phyloP scores from a whole-genome alignment of 2,329 filamentous ascomycete genomes.

The Knoxdaviesia proteae region DNA sequence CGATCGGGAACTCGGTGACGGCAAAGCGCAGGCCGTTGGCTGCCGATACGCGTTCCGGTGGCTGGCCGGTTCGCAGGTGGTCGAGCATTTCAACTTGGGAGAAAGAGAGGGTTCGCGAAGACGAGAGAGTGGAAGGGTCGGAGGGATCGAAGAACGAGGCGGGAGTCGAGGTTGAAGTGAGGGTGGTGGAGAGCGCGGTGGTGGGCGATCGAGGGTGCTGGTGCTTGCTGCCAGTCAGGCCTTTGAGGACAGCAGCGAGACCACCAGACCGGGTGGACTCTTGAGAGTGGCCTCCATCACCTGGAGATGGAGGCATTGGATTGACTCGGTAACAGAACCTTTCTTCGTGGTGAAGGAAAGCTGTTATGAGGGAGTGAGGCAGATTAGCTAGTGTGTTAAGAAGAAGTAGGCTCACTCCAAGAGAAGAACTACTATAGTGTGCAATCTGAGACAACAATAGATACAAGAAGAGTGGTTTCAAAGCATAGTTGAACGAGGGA shows the following conservation, averaged over 20 bases:
- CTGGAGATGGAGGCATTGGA: constrained; percentile 39
- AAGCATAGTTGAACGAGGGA: too few species aligned
- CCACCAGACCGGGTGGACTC: constrained; percentile 34
- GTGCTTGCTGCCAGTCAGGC: constrained; percentile 30
- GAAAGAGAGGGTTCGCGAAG: neutral
- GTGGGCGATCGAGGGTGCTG: constrained; percentile 26
- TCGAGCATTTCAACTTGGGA: constrained; percentile 19
- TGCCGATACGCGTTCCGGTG: constrained; percentile 33
- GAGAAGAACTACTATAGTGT: too few species aligned
- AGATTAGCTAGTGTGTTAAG: too few species aligned
- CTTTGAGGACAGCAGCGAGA: constrained; percentile 43
- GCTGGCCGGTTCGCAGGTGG: constrained; percentile 28
- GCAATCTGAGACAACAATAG: too few species aligned
- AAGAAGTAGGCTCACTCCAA: too few species aligned
- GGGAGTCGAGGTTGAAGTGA: constrained; percentile 1
- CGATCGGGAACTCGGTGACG: constrained; percentile 36
- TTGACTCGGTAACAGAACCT: constrained; percentile 7
- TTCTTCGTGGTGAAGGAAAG: too few species aligned
- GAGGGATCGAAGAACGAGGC: neutral
- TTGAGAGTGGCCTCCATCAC: constrained; percentile 32
- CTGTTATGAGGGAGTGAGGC: too few species aligned
- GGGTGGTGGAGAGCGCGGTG: constrained; percentile 13
- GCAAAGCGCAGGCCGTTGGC: constrained; percentile 34
- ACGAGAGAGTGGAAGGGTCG: constrained; percentile 10
- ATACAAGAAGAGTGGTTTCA: too few species aligned